A percentile compares a stretch with the other conserved stretches of the same genome.
These are phyloP conservation scores for Daphne laureola DNA, from an alignment of 441 rosid species.

Conservation along the genomic window DNA sequence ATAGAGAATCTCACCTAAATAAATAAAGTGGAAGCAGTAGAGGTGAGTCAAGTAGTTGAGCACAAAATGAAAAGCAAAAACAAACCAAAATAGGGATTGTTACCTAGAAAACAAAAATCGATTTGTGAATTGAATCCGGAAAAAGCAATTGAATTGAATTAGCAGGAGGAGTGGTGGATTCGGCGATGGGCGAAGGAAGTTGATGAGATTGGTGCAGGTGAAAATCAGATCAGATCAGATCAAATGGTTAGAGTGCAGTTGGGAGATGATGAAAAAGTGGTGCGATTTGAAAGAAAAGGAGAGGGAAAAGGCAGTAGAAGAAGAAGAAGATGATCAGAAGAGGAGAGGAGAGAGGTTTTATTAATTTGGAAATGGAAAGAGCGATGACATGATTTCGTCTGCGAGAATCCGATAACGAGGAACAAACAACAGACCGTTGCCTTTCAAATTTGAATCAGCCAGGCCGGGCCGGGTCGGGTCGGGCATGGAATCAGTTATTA, in stretches of 20 bases:
- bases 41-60: neutral
- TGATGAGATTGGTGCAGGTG: conserved; percentile 13
- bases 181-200: too few species aligned
- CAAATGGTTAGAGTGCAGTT: neutral
- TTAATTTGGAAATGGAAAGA: conserved; percentile 8
- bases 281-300: conserved; percentile 6
- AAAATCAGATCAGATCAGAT: conserved; percentile 18
- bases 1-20: conserved; percentile 61
- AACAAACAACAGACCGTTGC: conserved; percentile 25
- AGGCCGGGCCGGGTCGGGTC: conserved; percentile 22
- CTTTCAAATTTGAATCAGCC: conserved; percentile 34
- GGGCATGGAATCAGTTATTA: too few species aligned
- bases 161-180: too few species aligned
- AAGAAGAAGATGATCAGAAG: conserved; percentile 12
- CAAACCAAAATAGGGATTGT: too few species aligned
- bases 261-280: neutral
- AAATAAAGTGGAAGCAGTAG: conserved; percentile 6
- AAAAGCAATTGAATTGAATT: too few species aligned
- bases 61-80: too few species aligned
- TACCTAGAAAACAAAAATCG: conserved; percentile 5
- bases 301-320: neutral
- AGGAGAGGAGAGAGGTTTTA: conserved; percentile 12
- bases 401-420: conserved; percentile 16
- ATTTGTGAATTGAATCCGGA: conserved; percentile 5
- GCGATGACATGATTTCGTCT: conserved; percentile 25